phyloP scores from a whole-genome alignment of 306 rosid genomes.

The Dryas octopetala region DNA sequence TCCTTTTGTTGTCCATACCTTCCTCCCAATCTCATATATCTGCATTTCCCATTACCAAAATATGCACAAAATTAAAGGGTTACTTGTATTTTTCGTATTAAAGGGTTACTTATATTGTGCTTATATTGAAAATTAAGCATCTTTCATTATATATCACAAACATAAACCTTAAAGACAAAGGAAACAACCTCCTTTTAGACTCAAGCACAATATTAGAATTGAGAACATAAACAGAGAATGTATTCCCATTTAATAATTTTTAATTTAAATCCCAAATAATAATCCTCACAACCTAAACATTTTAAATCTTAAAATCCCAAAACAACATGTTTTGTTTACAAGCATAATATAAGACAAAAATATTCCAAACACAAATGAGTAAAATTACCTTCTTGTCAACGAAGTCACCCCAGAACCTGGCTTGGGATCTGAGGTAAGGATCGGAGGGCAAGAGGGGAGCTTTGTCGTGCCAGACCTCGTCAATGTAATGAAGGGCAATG shows the following conservation, averaged over 20 bases:
- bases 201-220: not conserved
- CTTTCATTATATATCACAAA: not conserved
- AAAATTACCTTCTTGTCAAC: conserved; percentile 37
- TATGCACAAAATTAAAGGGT: not conserved
- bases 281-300: too few relatives aligned
- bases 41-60: conserved; percentile 4
- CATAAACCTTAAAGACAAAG: not conserved
- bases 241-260: too few relatives aligned
- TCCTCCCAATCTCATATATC: not conserved
- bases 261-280: too few relatives aligned
- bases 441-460: conserved; percentile 38
- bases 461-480: conserved; percentile 37
- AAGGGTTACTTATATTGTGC: too few relatives aligned
- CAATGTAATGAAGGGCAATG: conserved; percentile 40
- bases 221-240: too few relatives aligned
- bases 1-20: conserved; percentile 19
- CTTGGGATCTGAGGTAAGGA: conserved; percentile 45
- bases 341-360: too few relatives aligned
- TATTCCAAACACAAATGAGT: conserved; percentile 1
- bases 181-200: not conserved
- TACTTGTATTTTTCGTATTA: too few relatives aligned
- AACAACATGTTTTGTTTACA: too few relatives aligned
- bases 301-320: too few relatives aligned
- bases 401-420: conserved; percentile 50
- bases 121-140: not conserved